These are phyloP conservation scores for Colletotrichum magnum DNA, from an alignment of 2,329 filamentous ascomycete species.

Conservation along the genomic window DNA sequence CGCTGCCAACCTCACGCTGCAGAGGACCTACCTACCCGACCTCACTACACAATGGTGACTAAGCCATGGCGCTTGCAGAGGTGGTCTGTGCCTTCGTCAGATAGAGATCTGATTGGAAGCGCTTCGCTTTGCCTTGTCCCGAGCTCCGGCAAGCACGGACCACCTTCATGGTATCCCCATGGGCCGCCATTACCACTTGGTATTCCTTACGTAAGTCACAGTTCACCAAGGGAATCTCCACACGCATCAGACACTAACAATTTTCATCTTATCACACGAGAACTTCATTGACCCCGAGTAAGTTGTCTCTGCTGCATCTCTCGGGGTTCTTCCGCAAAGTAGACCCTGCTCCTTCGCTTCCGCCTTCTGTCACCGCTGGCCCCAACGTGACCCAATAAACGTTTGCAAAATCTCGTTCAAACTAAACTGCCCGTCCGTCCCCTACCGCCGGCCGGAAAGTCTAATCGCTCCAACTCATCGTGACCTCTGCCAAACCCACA, in stretches of 20 bases:
- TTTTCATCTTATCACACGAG: neutral
- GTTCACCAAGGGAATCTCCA: too few relatives aligned
- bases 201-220: too few relatives aligned
- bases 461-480: slow-evolving; percentile 12
- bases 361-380: slow-evolving; percentile 12
- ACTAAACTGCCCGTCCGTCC: slow-evolving; percentile 4
- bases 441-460: slow-evolving; percentile 13
- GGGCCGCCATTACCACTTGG: too few relatives aligned
- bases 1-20: neutral
- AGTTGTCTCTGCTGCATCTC: slow-evolving; percentile 1
- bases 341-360: slow-evolving; percentile 20
- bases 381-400: neutral
- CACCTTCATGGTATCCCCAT: neutral
- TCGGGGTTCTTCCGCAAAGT: neutral
- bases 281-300: neutral
- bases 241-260: slow-evolving; percentile 18
- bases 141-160: neutral
- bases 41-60: neutral
- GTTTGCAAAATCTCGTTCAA: slow-evolving; percentile 18
- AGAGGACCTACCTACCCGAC: neutral
- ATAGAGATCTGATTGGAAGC: slow-evolving; percentile 16
- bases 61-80: too few relatives aligned
- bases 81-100: neutral
- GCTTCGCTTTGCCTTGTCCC: slow-evolving; percentile 10
- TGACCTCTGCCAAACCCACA: slow-evolving; percentile 2